phyloP scores from a whole-genome alignment of 768 basidiomycete genomes.

The Suillus ampliporus region DNA sequence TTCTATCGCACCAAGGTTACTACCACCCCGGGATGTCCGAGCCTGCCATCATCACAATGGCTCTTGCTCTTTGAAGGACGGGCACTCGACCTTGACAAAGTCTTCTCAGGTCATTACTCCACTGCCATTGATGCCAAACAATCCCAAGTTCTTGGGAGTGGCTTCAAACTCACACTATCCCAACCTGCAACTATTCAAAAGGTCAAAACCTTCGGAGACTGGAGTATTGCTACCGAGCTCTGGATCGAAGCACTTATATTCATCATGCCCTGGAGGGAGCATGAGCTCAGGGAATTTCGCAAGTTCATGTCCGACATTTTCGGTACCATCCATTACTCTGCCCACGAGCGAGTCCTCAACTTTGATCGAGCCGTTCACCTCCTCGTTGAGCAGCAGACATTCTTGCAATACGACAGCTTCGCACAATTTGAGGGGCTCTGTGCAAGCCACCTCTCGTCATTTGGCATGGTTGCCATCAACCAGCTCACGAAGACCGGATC shows the following conservation, averaged over 20 bases:
- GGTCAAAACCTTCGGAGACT: not conserved
- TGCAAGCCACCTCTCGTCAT: not conserved
- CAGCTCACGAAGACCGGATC: not conserved
- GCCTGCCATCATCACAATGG: not conserved
- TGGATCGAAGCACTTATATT: not conserved
- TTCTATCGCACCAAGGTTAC: not conserved
- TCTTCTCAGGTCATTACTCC: not conserved
- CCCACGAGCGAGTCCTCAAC: not conserved
- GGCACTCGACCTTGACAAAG: slow-evolving; percentile 1
- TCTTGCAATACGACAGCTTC: not conserved
- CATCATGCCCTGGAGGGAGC: not conserved
- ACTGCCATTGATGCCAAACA: not conserved
- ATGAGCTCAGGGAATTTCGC: not conserved
- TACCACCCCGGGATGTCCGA: not conserved
- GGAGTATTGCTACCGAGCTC: not conserved
- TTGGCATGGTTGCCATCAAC: not conserved
- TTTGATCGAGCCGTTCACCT: not conserved
- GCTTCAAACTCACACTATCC: not conserved
- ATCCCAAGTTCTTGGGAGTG: not conserved
- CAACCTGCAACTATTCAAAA: no score
- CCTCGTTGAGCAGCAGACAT: not conserved
- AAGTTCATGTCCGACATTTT: not conserved
- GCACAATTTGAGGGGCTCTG: not conserved
- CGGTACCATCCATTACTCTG: not conserved
- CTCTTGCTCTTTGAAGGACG: not conserved